Conservation (phyloP, 2,329 filamentous ascomycete species). For the Capronia epimyces region DNA sequence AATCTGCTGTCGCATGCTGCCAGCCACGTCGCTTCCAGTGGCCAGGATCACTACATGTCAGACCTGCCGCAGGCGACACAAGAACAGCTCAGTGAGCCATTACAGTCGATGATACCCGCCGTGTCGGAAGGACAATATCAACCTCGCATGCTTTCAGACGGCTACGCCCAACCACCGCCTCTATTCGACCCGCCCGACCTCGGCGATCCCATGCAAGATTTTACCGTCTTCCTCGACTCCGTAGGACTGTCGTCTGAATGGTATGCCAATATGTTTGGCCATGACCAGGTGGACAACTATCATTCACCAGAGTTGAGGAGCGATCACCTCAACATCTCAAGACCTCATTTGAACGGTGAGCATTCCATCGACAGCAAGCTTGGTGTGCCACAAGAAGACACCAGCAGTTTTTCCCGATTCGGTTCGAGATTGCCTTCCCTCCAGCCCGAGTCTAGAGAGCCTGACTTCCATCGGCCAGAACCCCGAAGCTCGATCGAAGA, state of each 20-base stretch:
- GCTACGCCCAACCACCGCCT: constrained; percentile 27
- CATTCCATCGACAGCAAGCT: constrained; percentile 37
- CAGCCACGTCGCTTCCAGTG: constrained; percentile 46
- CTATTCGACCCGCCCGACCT: constrained; percentile 44
- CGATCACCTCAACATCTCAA: constrained; percentile 34
- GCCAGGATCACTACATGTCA: constrained; percentile 33
- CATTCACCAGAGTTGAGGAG: constrained; percentile 35
- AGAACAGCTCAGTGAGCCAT: constrained; percentile 26
- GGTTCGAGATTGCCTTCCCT: constrained; percentile 45
- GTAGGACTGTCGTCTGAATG: constrained; percentile 47
- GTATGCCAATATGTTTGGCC: constrained; percentile 43
- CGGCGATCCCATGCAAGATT: constrained; percentile 46
- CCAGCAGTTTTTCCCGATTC: constrained; percentile 45
- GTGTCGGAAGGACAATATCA: constrained; percentile 27
- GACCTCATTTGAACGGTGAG: constrained; percentile 38
- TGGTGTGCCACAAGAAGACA: constrained; percentile 35
- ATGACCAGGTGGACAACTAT: constrained; percentile 36
- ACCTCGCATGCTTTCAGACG: constrained; percentile 27
- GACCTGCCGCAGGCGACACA: constrained; percentile 25
- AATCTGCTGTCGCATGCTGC: constrained; percentile 47
- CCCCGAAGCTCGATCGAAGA: constrained; percentile 41
- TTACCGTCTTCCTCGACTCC: constrained; percentile 45
- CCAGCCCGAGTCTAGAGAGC: constrained; percentile 43
- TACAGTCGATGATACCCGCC: constrained; percentile 25
- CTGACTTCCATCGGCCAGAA: constrained; percentile 31